Conservation (phyloP, 1,139 yeast genomes). For the Magnusiomyces clavatus region DNA sequence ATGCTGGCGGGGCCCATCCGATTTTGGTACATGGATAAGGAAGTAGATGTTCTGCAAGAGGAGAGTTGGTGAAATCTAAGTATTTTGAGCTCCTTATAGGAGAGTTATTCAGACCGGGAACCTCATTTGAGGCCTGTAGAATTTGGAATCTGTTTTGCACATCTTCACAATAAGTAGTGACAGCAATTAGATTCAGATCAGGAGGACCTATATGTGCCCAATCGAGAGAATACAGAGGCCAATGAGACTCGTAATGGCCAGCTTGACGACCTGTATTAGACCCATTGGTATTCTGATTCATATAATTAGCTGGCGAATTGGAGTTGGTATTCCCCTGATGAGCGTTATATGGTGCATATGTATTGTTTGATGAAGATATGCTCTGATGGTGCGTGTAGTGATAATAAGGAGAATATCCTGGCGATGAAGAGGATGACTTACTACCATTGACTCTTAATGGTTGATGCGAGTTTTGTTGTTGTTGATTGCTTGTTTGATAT, state of each 20-base stretch:
- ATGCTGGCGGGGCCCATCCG: conserved; percentile 58
- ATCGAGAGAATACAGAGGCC: conserved; percentile 60
- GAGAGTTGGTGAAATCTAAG: conserved; percentile 19
- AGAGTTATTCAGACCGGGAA: conserved; percentile 17
- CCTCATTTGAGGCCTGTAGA: conserved; percentile 21
- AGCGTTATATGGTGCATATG: neutral
- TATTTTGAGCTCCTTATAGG: conserved; percentile 7
- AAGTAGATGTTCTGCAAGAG: conserved; percentile 45
- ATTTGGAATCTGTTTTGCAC: conserved; percentile 20
- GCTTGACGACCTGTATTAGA: conserved; percentile 9
- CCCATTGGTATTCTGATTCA: neutral
- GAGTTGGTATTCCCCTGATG: conserved; percentile 1
- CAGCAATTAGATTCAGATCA: conserved; percentile 48
- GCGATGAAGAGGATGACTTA: conserved; percentile 1
- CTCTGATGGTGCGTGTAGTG: neutral
- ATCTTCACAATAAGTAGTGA: conserved; percentile 68
- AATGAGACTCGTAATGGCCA: conserved; percentile 47
- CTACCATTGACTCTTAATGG: neutral
- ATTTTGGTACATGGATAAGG: conserved; percentile 63
- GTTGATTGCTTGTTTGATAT: neutral
- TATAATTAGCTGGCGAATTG: conserved; percentile 1
- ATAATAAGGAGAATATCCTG: conserved; percentile 1
- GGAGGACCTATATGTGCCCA: conserved; percentile 45
- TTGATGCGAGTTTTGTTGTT: neutral
- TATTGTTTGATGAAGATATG: neutral